phyloP scores from a whole-genome alignment of 768 basidiomycete genomes.

The Collybiopsis confluens region DNA sequence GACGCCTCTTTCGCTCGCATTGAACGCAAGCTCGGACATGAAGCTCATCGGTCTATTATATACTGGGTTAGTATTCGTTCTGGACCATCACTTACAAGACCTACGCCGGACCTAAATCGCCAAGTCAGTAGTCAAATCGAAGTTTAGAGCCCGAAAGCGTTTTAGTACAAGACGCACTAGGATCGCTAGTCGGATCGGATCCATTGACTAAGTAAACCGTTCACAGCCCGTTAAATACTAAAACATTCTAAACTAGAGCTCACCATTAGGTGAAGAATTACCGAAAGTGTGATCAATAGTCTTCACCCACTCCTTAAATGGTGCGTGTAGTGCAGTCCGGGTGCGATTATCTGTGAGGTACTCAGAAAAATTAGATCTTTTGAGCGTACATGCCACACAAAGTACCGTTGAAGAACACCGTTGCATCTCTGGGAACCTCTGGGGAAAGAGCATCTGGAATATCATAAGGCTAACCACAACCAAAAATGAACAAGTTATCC shows the following conservation, averaged over 20 bases:
- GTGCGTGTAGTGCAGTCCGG: constrained; percentile 65
- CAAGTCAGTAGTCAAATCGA: too few species aligned
- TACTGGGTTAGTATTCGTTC: too few species aligned
- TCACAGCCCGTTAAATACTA: background rate
- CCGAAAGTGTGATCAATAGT: constrained; percentile 35
- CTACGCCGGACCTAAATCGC: too few species aligned
- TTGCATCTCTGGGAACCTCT: constrained; percentile 42
- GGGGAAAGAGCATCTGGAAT: constrained; percentile 55
- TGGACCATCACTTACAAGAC: too few species aligned
- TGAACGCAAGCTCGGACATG: constrained; percentile 41
- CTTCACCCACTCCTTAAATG: constrained; percentile 44
- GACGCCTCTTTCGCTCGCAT: constrained; percentile 32
- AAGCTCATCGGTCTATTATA: constrained; percentile 47
- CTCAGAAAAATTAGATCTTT: background rate
- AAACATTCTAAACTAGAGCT: constrained; percentile 11
- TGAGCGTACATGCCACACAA: background rate
- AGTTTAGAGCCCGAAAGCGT: too few species aligned
- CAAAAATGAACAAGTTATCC: background rate
- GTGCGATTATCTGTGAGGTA: constrained; percentile 41
- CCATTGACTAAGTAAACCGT: background rate
- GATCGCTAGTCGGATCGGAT: constrained; percentile 15
- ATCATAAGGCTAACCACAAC: constrained; percentile 39
- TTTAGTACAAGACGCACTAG: too few species aligned
- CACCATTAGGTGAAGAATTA: constrained; percentile 23
- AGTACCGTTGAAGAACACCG: constrained; percentile 61